Evolutionary conservation across 768 basidiomycete genomes (phyloP).

Genomic region (Rhizopogon vulgaris): DNA sequence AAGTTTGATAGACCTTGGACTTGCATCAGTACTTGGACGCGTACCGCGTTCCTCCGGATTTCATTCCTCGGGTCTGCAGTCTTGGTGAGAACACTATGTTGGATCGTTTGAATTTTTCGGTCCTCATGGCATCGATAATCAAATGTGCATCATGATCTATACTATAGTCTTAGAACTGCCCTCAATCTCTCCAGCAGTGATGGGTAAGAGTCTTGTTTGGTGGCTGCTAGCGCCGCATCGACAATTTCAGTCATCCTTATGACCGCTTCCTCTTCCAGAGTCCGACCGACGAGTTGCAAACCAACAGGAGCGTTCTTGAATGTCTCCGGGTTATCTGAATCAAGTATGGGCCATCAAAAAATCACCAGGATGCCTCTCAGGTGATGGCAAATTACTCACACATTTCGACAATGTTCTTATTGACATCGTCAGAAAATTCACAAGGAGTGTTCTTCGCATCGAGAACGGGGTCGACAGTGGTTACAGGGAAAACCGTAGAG

Average conservation of each 20-base stretch:
- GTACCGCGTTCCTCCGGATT: too few species aligned
- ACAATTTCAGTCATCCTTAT: constrained; percentile 65
- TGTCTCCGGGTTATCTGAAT: constrained; percentile 47
- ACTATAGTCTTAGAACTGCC: too few species aligned
- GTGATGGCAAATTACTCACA: constrained; percentile 30
- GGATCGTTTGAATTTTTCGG: too few species aligned
- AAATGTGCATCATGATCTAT: too few species aligned
- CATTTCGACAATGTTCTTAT: constrained; percentile 37
- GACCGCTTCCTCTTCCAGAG: constrained; percentile 70
- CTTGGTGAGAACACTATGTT: too few species aligned
- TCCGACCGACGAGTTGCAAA: constrained; percentile 62
- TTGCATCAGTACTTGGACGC: too few species aligned
- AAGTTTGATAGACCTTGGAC: too few species aligned
- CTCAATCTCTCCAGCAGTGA: too few species aligned
- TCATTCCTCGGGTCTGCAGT: too few species aligned
- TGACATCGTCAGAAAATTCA: constrained; percentile 36
- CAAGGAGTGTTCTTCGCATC: constrained; percentile 30
- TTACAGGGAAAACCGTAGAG: constrained; percentile 41
- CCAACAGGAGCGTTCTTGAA: constrained; percentile 55
- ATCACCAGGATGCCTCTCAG: too few species aligned
- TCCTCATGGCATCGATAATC: too few species aligned
- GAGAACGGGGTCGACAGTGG: constrained; percentile 34
- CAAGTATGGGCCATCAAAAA: background rate
- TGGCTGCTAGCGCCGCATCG: constrained; percentile 41
- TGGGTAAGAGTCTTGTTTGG: background rate